Base-by-base conservation (phyloP, 1,139 yeast genomes). In the Candida tropicalis region DNA sequence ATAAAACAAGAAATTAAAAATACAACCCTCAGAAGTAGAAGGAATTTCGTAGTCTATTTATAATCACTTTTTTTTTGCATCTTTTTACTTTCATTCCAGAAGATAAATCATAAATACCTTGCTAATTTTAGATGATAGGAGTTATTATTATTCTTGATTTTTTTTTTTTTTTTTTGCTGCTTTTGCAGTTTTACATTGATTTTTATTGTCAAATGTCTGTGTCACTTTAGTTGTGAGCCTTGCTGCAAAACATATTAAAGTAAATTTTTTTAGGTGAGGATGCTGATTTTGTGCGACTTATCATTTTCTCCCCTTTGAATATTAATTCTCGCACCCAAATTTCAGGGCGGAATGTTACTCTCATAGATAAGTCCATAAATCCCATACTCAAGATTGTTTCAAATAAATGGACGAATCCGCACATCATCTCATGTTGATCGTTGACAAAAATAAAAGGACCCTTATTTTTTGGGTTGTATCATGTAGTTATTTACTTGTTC, bases 261-360 rank as follows among this genome's bases (percentile, higher is more conserved):
- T 13, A 11, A 9, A 12, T 15, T 28, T 13, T 28, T 15, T 28
- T n/a, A n/a, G n/a, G n/a, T n/a, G n/a, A n/a, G n/a, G 32, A 9
- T 28, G 18, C 18, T 28, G 32, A 28, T 28, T 28, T 28, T 28
- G 32, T 28, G 32, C 27, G 27, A 25, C 27, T 7, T 25, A 11
- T 25, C 5, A 11, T 5, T 25, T 25, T 25, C n/a, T 25, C 6
- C 27, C 27, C 11, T 25, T 5, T 25, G 13, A 7, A 7, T 10
- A 11, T 25, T 10, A n/a, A n/a, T n/a, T n/a, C 27, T 9, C 10
- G 13, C 2, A 25, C 10, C 13, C 6, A 13, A 28, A 28, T 28
- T 28, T 28, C 32, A 28, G 6, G 9, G 8, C 18, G 18, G 32
- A 28, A 28, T 28, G 32, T 28, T 25, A 25, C 3, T 25, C n/a